These are phyloP conservation scores for Talaromyces thailandensis DNA, from an alignment of 495 filamentous ascomycete species.

Conservation along the genomic window DNA sequence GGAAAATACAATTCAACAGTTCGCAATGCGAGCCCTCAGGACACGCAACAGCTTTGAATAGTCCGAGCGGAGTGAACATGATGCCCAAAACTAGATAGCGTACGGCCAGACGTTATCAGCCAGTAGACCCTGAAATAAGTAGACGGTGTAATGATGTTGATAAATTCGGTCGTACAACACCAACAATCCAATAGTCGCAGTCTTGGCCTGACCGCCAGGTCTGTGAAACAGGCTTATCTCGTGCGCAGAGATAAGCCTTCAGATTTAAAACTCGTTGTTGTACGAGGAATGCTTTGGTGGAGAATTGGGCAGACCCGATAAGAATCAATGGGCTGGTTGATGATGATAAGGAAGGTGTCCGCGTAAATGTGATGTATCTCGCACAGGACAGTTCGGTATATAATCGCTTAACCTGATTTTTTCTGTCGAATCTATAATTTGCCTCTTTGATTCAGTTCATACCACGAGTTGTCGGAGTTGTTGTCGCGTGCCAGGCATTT, in stretches of 20 bases:
- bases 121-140: background rate
- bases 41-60: conserved; percentile 58
- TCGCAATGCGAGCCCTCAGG: conserved; percentile 48
- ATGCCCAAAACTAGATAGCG: background rate
- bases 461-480: background rate
- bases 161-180: background rate
- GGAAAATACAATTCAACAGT: conserved; percentile 53
- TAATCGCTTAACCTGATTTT: background rate
- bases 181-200: background rate
- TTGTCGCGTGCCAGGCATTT: background rate
- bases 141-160: background rate
- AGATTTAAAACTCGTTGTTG: background rate
- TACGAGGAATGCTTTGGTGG: background rate
- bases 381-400: background rate
- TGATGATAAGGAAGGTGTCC: background rate
- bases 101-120: background rate
- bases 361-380: background rate
- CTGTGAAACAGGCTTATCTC: background rate
- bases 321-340: background rate
- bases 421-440: background rate
- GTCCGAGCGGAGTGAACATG: conserved; percentile 60
- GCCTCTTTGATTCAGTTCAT: background rate
- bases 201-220: background rate
- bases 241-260: background rate
- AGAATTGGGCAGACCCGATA: background rate